phyloP scores from a whole-genome alignment of 2,329 filamentous ascomycete genomes.

The Alternaria consortialis region DNA sequence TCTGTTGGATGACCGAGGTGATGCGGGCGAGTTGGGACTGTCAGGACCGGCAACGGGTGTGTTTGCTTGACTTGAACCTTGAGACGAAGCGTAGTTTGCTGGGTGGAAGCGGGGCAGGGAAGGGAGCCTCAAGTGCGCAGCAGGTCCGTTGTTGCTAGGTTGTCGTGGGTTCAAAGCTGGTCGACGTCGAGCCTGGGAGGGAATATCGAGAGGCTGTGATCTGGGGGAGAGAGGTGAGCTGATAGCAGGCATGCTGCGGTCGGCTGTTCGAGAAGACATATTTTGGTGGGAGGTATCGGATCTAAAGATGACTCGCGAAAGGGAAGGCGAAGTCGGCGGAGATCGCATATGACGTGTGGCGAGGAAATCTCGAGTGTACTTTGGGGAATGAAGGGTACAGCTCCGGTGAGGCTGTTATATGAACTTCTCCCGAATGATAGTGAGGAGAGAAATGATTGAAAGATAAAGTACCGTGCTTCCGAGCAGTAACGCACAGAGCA shows the following conservation, averaged over 20 bases:
- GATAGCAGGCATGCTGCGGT: conserved; percentile 44
- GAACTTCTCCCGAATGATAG: conserved; percentile 7
- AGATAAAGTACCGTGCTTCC: conserved; percentile 18
- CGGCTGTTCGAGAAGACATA: conserved; percentile 40
- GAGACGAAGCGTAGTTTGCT: conserved; percentile 58
- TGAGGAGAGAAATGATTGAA: conserved; percentile 16
- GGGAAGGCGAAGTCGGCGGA: conserved; percentile 31
- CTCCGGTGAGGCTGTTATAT: conserved; percentile 14
- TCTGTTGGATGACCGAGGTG: conserved; percentile 52
- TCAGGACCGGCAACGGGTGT: conserved; percentile 51
- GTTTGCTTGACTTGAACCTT: conserved; percentile 48
- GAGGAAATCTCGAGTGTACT: conserved; percentile 27
- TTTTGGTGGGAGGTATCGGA: conserved; percentile 27
- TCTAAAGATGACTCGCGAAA: conserved; percentile 32
- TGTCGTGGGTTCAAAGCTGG: conserved; percentile 45
- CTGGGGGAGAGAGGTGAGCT: conserved; percentile 48
- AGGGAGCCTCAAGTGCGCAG: conserved; percentile 56
- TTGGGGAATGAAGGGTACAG: conserved; percentile 9
- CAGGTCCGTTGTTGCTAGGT: conserved; percentile 45
- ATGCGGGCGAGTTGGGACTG: conserved; percentile 55
- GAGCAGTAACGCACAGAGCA: conserved; percentile 30
- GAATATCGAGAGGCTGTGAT: conserved; percentile 48
- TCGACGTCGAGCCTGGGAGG: conserved; percentile 46
- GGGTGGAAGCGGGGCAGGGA: conserved; percentile 63
- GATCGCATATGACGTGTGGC: conserved; percentile 42